These are phyloP conservation scores for Candida bentonensis DNA, from an alignment of 805 yeast species.

Conservation along the genomic window DNA sequence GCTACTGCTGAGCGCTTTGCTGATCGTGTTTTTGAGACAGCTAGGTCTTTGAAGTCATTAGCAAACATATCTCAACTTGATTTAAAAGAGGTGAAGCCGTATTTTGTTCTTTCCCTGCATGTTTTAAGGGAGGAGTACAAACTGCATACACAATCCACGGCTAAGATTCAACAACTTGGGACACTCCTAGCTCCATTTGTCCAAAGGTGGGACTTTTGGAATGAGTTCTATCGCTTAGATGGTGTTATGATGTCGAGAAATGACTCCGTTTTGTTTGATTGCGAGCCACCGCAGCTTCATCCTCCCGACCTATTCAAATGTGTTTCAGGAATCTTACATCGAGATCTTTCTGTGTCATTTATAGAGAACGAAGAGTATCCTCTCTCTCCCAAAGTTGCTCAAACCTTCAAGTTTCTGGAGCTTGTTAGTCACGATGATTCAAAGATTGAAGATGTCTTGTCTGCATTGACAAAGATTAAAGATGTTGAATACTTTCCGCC, in stretches of 20 bases:
- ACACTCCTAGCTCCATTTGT: constrained; percentile 46
- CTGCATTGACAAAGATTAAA: neutral
- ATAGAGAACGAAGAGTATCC: neutral
- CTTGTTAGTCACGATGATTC: neutral
- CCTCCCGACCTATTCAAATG: constrained; percentile 34
- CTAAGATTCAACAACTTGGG: constrained; percentile 30
- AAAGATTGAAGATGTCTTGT: neutral
- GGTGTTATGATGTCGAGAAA: constrained; percentile 12
- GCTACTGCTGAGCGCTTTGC: neutral
- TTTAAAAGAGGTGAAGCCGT: constrained; percentile 24
- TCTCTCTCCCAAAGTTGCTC: neutral
- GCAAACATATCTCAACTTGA: constrained; percentile 9
- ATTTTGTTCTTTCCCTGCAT: constrained; percentile 58
- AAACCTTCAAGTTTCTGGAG: neutral
- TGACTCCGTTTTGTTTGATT: constrained; percentile 9
- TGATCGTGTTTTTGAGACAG: constrained; percentile 3
- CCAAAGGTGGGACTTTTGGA: constrained; percentile 57
- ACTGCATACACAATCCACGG: constrained; percentile 35
- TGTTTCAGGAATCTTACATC: constrained; percentile 16
- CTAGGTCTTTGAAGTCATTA: neutral
- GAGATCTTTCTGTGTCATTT: neutral
- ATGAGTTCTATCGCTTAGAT: constrained; percentile 50
- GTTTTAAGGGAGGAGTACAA: constrained; percentile 61
- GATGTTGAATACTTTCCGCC: neutral
- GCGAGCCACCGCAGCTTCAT: constrained; percentile 21